phyloP scores from a whole-genome alignment of 495 filamentous ascomycete species.

The Penicillium psychrofluorescens region DNA sequence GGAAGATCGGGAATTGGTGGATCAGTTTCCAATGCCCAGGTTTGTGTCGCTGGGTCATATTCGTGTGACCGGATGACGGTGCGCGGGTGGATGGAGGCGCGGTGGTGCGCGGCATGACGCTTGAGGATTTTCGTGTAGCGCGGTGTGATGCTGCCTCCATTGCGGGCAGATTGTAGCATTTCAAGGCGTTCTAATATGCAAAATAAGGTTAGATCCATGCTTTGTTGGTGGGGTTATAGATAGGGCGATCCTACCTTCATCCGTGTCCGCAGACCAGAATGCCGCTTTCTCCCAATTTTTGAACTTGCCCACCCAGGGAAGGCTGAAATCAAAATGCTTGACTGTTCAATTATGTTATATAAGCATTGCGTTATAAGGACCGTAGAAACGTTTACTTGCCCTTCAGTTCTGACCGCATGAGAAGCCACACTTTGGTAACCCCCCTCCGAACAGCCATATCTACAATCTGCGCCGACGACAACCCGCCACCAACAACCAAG shows the following conservation, averaged over 20 bases:
- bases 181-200: conserved; percentile 38
- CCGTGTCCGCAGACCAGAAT: conserved; percentile 54
- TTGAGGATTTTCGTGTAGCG: conserved; percentile 48
- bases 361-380: not conserved
- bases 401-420: conserved; percentile 51
- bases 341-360: conserved; percentile 20
- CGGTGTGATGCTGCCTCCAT: conserved; percentile 56
- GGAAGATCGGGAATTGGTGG: conserved; percentile 43
- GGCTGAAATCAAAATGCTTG: conserved; percentile 56
- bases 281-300: conserved; percentile 55
- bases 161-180: conserved; percentile 48
- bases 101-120: conserved; percentile 33
- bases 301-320: conserved; percentile 61
- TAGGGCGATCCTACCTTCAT: conserved; percentile 30
- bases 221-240: too few relatives aligned
- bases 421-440: conserved; percentile 47
- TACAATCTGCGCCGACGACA: conserved; percentile 54
- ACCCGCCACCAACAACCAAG: conserved; percentile 53
- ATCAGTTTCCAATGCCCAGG: conserved; percentile 44
- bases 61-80: conserved; percentile 35
- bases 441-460: conserved; percentile 48
- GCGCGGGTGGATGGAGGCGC: conserved; percentile 40
- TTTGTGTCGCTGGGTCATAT: conserved; percentile 27
- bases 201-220: too few relatives aligned
- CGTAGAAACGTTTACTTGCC: conserved; percentile 13